Evolutionary conservation across 495 filamentous ascomycete species (phyloP).

Genomic region (Terfezia boudieri): DNA sequence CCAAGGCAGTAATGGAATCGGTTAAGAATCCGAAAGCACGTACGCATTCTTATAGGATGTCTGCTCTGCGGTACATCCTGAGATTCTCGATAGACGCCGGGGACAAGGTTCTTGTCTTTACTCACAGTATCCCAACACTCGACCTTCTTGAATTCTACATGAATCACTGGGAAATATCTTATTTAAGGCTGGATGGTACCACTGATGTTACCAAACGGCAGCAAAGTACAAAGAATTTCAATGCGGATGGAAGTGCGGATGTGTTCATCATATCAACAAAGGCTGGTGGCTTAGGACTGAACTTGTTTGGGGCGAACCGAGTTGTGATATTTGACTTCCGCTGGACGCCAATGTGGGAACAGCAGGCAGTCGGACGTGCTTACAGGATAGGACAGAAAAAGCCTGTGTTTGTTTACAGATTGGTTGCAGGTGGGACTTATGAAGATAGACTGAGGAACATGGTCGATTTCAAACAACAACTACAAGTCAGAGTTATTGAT

Average conservation of each 20-base stretch:
- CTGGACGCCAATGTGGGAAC: slow-evolving; percentile 61
- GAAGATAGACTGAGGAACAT: slow-evolving; percentile 50
- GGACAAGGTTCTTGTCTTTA: slow-evolving; percentile 67
- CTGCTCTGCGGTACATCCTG: slow-evolving; percentile 43
- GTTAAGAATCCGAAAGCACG: slow-evolving; percentile 18
- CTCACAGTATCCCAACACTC: slow-evolving; percentile 45
- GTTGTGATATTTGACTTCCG: slow-evolving; percentile 70
- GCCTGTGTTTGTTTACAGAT: slow-evolving; percentile 69
- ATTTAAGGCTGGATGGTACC: slow-evolving; percentile 41
- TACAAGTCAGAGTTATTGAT: slow-evolving; percentile 61
- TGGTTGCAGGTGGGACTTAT: slow-evolving; percentile 56
- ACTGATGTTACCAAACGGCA: slow-evolving; percentile 31
- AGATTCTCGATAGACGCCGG: slow-evolving; percentile 31
- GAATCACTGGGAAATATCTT: slow-evolving; percentile 22
- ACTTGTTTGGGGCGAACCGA: slow-evolving; percentile 65
- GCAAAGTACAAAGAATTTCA: slow-evolving; percentile 27
- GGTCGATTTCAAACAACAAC: slow-evolving; percentile 55
- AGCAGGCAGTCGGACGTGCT: slow-evolving; percentile 71
- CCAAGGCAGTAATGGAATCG: slow-evolving; percentile 12
- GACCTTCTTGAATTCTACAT: slow-evolving; percentile 41
- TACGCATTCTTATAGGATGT: slow-evolving; percentile 38
- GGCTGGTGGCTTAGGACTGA: slow-evolving; percentile 64
- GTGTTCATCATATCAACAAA: slow-evolving; percentile 65
- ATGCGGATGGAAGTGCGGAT: slow-evolving; percentile 19
- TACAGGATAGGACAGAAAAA: slow-evolving; percentile 76